Evolutionary conservation across 2,329 filamentous ascomycete genomes (phyloP).

Genomic region (Fusarium sarcochroum): DNA sequence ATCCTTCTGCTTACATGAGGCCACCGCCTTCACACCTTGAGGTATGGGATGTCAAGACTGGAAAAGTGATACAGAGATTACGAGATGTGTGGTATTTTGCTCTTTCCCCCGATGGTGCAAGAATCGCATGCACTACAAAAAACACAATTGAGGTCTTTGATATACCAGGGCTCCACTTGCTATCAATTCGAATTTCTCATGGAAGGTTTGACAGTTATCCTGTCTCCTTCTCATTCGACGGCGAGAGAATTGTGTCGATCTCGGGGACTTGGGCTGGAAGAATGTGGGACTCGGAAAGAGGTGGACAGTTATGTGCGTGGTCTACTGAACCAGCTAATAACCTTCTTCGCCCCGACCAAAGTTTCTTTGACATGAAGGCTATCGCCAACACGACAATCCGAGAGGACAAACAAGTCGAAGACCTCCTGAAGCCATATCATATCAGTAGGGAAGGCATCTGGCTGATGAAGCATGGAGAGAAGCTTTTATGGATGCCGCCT

Average conservation of each 20-base stretch:
- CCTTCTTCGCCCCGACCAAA: no score
- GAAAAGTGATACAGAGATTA: no score
- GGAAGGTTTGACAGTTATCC: no score
- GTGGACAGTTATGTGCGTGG: not conserved
- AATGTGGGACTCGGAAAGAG: not conserved
- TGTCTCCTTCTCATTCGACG: not conserved
- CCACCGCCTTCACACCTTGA: no score
- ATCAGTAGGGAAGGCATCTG: not conserved
- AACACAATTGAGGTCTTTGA: not conserved
- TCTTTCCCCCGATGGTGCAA: not conserved
- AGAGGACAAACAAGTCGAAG: no score
- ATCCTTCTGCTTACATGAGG: no score
- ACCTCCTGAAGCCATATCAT: no score
- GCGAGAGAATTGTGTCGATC: not conserved
- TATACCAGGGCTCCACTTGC: not conserved
- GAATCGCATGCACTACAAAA: not conserved
- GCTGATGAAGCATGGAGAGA: not conserved
- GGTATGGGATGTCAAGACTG: not conserved
- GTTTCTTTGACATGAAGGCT: not conserved
- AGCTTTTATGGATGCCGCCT: not conserved
- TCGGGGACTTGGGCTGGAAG: accelerated
- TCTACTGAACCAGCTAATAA: no score
- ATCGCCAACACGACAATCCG: not conserved
- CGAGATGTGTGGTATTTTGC: no score
- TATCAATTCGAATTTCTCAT: no score